phyloP scores from a whole-genome alignment of 164 flowering plant genomes.

The Taxillus chinensis region DNA sequence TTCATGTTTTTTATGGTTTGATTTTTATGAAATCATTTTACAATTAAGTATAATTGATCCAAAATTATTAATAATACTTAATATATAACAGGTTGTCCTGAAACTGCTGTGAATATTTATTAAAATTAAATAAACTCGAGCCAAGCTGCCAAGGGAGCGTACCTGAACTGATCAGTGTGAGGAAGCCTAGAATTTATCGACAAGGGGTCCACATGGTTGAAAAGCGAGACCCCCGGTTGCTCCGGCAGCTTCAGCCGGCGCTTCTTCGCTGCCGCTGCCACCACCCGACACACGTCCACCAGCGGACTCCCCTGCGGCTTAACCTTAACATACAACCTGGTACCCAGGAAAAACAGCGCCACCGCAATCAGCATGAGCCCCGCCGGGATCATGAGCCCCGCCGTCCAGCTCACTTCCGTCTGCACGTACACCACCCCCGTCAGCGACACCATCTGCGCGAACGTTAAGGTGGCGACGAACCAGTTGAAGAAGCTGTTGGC shows the following conservation, averaged over 20 bases:
- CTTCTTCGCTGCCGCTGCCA: background rate
- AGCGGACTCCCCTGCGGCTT: background rate
- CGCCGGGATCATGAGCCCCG: background rate
- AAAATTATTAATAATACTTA: too few relatives aligned
- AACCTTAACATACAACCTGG: background rate
- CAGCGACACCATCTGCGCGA: background rate
- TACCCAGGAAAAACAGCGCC: background rate
- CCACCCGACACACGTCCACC: background rate
- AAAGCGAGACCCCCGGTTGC: background rate
- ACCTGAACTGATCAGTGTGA: background rate
- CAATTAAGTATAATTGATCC: too few relatives aligned
- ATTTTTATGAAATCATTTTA: too few relatives aligned
- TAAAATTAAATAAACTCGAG: too few relatives aligned
- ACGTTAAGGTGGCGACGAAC: background rate
- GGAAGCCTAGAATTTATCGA: background rate
- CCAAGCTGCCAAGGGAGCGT: background rate
- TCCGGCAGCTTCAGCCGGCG: background rate
- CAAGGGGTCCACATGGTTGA: background rate
- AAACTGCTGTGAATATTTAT: too few relatives aligned
- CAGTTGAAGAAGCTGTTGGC: conserved; percentile 1
- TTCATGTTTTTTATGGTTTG: too few relatives aligned
- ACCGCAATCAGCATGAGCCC: background rate
- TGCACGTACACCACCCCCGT: background rate
- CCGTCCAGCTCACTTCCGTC: background rate
- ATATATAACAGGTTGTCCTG: too few relatives aligned